Evolutionary conservation across 2,329 filamentous ascomycete species (phyloP).

Genomic region (Penicillium sp.): DNA sequence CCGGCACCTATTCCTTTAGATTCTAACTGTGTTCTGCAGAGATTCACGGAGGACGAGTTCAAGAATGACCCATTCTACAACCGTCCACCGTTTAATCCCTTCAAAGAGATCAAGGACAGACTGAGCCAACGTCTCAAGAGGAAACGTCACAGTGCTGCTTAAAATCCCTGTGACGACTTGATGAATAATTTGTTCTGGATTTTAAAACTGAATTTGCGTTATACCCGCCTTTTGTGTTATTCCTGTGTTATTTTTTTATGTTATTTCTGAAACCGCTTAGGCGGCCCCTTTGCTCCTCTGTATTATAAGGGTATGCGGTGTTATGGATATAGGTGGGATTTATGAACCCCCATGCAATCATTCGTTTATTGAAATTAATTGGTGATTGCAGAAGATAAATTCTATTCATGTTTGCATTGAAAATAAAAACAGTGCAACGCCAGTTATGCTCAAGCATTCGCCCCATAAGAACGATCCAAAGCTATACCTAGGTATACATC

Average conservation of each 20-base stretch:
- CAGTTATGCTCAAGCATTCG: too few relatives aligned
- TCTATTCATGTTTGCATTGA: too few relatives aligned
- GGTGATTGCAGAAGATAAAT: too few relatives aligned
- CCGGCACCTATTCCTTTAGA: not conserved
- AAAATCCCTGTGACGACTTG: slow-evolving; percentile 7
- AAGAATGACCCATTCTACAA: slow-evolving; percentile 39
- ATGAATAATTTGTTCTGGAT: too few relatives aligned
- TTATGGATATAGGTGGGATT: not conserved
- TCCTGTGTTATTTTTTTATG: too few relatives aligned
- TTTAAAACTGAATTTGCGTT: too few relatives aligned
- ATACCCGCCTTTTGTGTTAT: too few relatives aligned
- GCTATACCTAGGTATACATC: too few relatives aligned
- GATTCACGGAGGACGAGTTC: slow-evolving; percentile 40
- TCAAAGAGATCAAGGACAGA: slow-evolving; percentile 25
- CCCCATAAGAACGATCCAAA: too few relatives aligned
- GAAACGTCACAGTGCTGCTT: slow-evolving; percentile 17
- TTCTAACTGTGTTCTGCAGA: slow-evolving; percentile 25
- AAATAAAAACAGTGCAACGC: too few relatives aligned
- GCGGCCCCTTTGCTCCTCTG: slow-evolving; percentile 1
- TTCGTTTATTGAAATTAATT: not conserved
- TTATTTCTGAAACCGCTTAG: not conserved
- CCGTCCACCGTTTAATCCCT: slow-evolving; percentile 26
- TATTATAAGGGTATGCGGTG: slow-evolving; percentile 3
- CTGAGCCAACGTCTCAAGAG: slow-evolving; percentile 26
- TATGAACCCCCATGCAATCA: not conserved